Evolutionary conservation across 2,329 filamentous ascomycete species (phyloP), one percentile per base, ranked within the genome.

Genomic region (Aspergillus japonicus): DNA sequence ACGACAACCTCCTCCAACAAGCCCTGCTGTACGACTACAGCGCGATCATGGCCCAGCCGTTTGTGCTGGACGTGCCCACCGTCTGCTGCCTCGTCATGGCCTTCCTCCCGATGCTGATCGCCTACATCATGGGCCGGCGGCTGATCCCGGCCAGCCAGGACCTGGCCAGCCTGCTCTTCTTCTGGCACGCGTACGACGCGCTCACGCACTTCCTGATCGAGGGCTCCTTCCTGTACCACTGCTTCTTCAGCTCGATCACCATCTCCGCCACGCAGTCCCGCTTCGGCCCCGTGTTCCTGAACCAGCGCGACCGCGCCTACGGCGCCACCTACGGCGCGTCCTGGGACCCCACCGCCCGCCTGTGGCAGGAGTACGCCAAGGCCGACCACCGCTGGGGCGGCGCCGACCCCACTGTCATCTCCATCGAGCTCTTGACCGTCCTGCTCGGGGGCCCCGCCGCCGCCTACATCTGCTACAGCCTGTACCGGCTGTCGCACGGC

Each of bases 161-260:
- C 1, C 73, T 78, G 42, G 84, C 87, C 58, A 91, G 92, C 62
- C 80, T 90, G 72, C 87, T 97, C 65, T 96, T 96, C 83, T 85
- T 96, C 78, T 97, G 94, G 94, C 93, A 97, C 80, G 84, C 91
- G 42, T 96, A 96, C 78, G 93, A 97, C 75, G 91, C 91, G 33
- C 84, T 97, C 48, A 94, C 93, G 70, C 95, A 99, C 80, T 87
- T 96, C 77, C 82, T 92, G 74, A 89, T 98, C 73, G 94, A 98
- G 79, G 93, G 92, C 56, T 89, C 87, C 70, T 98, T 92, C 77
- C 86, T 97, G 24, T 97, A 92, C 82, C 91, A 96, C 79, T 96
- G 91, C 81, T 96, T 98, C 83, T 94, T 92, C 83, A 83, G 83
- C 66, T 87, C 81, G 69, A 76, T 77, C 51, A 69, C 75, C 21